Evolutionary conservation across 2,329 filamentous ascomycete genomes (phyloP).

Genomic region (Colletotrichum aenigma): DNA sequence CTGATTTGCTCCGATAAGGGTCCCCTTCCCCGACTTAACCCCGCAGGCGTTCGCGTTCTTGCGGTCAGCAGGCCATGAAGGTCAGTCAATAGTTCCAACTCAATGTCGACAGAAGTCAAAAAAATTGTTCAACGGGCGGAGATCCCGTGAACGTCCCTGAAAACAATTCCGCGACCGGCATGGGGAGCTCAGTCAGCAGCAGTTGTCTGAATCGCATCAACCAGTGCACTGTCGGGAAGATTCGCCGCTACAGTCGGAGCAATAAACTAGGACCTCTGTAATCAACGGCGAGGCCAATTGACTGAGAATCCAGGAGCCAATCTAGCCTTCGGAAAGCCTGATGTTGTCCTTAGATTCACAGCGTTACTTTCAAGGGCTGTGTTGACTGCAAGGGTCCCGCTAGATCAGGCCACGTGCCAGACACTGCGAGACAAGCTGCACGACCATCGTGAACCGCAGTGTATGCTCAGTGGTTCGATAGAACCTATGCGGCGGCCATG

Average conservation of each 20-base stretch:
- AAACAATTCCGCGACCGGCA: not conserved
- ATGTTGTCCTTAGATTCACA: not conserved
- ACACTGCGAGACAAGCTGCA: not conserved
- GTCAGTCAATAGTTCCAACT: not conserved
- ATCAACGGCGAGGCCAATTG: not conserved
- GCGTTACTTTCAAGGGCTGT: not conserved
- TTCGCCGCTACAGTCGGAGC: not conserved
- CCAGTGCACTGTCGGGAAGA: not conserved
- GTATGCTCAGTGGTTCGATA: not conserved
- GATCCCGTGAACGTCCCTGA: not conserved
- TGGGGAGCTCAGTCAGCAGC: not conserved
- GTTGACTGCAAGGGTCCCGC: not conserved
- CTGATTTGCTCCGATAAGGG: not conserved
- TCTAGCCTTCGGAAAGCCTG: not conserved
- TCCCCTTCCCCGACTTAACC: not conserved
- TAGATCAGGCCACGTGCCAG: not conserved
- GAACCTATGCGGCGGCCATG: not conserved
- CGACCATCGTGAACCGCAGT: not conserved
- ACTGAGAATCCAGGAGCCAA: not conserved
- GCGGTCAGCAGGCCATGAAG: not conserved
- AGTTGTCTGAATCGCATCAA: not conserved
- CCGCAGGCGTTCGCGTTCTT: not conserved
- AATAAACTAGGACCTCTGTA: not conserved
- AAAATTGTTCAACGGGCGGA: not conserved
- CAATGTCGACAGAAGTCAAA: not conserved